A percentile compares a stretch with the other conserved stretches of the same genome.
These are phyloP conservation scores for Prototheca stagnorum DNA, from an alignment of 163 green algal species.

Conservation along the genomic window DNA sequence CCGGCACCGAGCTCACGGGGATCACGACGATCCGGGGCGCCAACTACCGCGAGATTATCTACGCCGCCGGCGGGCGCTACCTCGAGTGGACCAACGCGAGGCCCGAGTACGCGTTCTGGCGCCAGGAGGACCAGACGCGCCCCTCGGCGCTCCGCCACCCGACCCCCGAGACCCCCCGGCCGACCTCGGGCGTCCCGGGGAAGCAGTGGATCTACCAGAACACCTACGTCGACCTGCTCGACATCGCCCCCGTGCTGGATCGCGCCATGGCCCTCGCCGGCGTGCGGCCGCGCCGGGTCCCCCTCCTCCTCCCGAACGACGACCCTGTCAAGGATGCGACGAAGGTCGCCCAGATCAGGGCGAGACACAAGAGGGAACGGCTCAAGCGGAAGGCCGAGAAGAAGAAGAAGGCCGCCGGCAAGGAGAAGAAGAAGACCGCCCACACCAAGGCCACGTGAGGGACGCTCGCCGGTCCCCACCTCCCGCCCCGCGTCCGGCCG, in stretches of 20 bases:
- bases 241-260: constrained; percentile 15
- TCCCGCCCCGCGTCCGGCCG: too few species aligned
- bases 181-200: constrained; percentile 13
- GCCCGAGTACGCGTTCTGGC: constrained; percentile 17
- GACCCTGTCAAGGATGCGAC: too few species aligned
- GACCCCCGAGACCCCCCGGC: constrained; percentile 9
- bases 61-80: constrained; percentile 15
- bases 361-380: too few species aligned
- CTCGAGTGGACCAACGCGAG: constrained; percentile 18
- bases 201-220: constrained; percentile 26
- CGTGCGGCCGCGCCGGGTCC: too few species aligned
- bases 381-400: too few species aligned
- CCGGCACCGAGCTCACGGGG: too few species aligned
- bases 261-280: constrained; percentile 11
- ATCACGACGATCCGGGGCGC: neutral
- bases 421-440: too few species aligned
- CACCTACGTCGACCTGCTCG: constrained; percentile 24
- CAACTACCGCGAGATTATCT: constrained; percentile 28
- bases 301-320: too few species aligned
- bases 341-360: too few species aligned
- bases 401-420: too few species aligned
- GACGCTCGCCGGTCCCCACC: too few species aligned
- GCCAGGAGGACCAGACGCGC: constrained; percentile 11
- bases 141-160: constrained; percentile 5
- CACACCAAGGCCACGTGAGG: too few species aligned